Base-by-base conservation (phyloP, 495 filamentous ascomycete genomes). In the Astrothelium subdiscretum region DNA sequence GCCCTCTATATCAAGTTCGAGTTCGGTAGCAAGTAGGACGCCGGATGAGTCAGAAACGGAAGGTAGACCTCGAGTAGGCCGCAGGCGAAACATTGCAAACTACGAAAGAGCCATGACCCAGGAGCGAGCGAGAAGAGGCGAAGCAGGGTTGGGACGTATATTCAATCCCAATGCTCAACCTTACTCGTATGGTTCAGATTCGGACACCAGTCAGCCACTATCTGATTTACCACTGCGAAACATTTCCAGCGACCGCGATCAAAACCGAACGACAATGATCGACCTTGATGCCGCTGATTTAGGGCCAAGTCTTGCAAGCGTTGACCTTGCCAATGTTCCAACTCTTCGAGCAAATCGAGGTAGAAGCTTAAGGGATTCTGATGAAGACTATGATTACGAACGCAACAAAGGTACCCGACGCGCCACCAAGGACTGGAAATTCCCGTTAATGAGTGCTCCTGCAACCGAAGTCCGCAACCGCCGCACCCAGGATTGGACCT, bases 401-500 rank as follows among this genome's bases (percentile, higher is more conserved):
- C 31, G 51, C 57, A 29, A 71, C 15, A 71, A 81, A 62, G 32
- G 40, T n/a, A 43, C 59, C 32, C 59, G 67, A 24, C 69, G 71
- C 12, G 62, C 66, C n/a, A 74, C 72, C 8, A 66, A 59, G 40
- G 72, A 74, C 15, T 74, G 72, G 72, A 74, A 65, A 51, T 78
- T 79, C 59, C 75, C 71, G 61, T 18, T 80, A 8, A 65, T 80
- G 29, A 81, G 76, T 65, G 80, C 81, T 59, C 76, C 80, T 13
- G 76, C 74, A 1, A 79, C 80, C 63, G 66, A 74, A 3, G 78
- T 77, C 42, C 67, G 59, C 12, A 69, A 72, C 35, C 74, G 81
- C 26, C 73, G 78, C 8, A 82, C 82, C 0, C 78, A 81, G 51
- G 83, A 87, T 44, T 86, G 83, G 83, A 84, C 79, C 40, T 86